These are phyloP conservation scores for Singerocomus inundabilis DNA, from an alignment of 1,284 basidiomycete genomes.

Conservation along the genomic window DNA sequence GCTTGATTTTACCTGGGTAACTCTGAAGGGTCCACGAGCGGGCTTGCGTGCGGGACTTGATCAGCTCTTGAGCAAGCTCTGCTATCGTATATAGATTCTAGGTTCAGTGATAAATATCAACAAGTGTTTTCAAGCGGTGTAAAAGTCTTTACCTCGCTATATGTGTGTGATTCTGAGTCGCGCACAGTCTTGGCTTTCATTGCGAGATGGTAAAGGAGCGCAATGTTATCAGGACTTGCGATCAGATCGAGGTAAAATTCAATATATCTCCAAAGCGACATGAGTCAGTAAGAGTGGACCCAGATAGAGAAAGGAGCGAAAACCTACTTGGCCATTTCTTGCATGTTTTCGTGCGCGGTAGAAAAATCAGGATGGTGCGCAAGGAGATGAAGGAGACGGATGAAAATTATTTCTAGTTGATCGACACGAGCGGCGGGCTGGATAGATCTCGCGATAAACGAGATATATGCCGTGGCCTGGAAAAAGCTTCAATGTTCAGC, in stretches of 20 bases:
- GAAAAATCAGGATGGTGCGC: conserved; percentile 94
- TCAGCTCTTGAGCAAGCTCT: conserved; percentile 87
- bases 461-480: conserved; percentile 62
- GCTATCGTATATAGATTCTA: conserved; percentile 89
- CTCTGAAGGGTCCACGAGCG: conserved; percentile 77
- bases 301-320: background rate
- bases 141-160: conserved; percentile 58
- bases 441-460: conserved; percentile 45
- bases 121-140: background rate
- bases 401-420: conserved; percentile 79
- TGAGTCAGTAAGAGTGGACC: background rate
- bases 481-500: background rate
- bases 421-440: conserved; percentile 59
- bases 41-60: conserved; percentile 65
- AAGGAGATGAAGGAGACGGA: conserved; percentile 83
- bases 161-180: conserved; percentile 64
- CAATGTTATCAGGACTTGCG: conserved; percentile 74
- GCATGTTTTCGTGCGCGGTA: conserved; percentile 56
- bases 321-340: conserved; percentile 70
- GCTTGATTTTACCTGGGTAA: conserved; percentile 77
- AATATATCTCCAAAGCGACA: conserved; percentile 63
- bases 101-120: conserved; percentile 47
- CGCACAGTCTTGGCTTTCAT: conserved; percentile 83
- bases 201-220: conserved; percentile 82
- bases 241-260: conserved; percentile 85